phyloP scores from a whole-genome alignment of 2,329 filamentous ascomycete species.

The Aspergillus cejpii region DNA sequence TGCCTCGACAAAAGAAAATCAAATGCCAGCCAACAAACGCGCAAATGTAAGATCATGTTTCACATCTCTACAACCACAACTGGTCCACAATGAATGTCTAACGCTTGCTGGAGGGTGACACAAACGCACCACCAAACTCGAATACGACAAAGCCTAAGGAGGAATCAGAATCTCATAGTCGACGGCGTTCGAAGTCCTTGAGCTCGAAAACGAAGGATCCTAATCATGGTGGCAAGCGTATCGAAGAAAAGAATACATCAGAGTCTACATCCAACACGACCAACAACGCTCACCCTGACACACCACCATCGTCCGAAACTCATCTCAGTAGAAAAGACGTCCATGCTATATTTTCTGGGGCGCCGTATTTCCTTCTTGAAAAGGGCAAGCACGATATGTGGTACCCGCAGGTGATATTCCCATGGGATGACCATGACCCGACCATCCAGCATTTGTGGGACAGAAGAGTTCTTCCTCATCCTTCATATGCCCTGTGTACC shows the following conservation, averaged over 20 bases:
- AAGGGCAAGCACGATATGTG: constrained; percentile 35
- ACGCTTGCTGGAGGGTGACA: neutral
- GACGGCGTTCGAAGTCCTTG: neutral
- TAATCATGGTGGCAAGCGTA: neutral
- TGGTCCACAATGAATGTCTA: neutral
- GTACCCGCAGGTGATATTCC: constrained; percentile 42
- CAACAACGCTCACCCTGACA: neutral
- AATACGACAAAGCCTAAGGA: neutral
- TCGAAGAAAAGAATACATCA: neutral
- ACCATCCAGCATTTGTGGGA: constrained; percentile 39
- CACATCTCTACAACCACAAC: neutral
- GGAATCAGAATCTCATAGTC: neutral
- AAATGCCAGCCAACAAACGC: neutral
- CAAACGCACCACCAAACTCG: neutral
- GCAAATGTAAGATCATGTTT: neutral
- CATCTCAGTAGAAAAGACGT: constrained; percentile 34
- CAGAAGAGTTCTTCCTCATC: constrained; percentile 35
- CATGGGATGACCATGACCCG: constrained; percentile 38
- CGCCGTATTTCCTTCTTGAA: constrained; percentile 42
- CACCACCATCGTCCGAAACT: neutral
- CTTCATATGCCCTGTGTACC: constrained; percentile 39
- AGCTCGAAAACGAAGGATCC: neutral
- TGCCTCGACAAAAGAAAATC: neutral
- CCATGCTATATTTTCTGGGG: constrained; percentile 38
- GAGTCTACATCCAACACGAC: neutral